These are phyloP conservation scores for Komagataella pseudopastoris DNA, from an alignment of 805 yeast species.

Conservation along the genomic window DNA sequence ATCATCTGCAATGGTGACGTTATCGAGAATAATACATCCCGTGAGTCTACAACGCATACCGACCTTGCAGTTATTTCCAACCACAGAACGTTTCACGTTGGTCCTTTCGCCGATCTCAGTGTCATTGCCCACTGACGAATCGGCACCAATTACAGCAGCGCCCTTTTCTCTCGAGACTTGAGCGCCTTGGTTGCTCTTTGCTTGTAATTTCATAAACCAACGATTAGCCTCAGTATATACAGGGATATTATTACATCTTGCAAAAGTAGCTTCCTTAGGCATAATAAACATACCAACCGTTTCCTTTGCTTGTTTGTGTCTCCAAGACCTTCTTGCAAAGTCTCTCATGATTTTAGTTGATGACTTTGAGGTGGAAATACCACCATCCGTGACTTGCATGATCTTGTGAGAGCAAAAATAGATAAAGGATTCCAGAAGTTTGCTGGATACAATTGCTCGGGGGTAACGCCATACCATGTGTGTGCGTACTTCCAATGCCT, in stretches of 20 bases:
- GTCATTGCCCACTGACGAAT: conserved; percentile 60
- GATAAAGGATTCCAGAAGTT: conserved; percentile 61
- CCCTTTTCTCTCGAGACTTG: conserved; percentile 29
- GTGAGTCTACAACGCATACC: conserved; percentile 83
- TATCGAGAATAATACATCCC: conserved; percentile 70
- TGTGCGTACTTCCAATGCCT: conserved; percentile 65
- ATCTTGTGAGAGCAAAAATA: conserved; percentile 47
- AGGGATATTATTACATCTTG: conserved; percentile 65
- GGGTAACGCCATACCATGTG: conserved; percentile 88
- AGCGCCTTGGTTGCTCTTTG: conserved; percentile 21
- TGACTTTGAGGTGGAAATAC: conserved; percentile 26
- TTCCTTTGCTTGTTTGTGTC: conserved; percentile 44
- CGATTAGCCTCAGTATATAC: conserved; percentile 89
- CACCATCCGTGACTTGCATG: conserved; percentile 30
- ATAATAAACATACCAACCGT: conserved; percentile 58
- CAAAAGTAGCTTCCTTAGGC: conserved; percentile 57
- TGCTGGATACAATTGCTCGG: conserved; percentile 61
- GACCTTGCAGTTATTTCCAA: conserved; percentile 61
- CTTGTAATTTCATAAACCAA: conserved; percentile 52
- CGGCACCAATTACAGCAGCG: conserved; percentile 75
- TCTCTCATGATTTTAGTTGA: conserved; percentile 67
- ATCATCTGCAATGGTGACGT: conserved; percentile 68
- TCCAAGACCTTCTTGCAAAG: conserved; percentile 87
- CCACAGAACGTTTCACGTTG: conserved; percentile 72
- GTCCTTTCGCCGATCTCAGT: conserved; percentile 72